These are phyloP conservation scores for Clonostachys sp. DNA, from an alignment of 2,329 filamentous ascomycete genomes.

Conservation along the genomic window DNA sequence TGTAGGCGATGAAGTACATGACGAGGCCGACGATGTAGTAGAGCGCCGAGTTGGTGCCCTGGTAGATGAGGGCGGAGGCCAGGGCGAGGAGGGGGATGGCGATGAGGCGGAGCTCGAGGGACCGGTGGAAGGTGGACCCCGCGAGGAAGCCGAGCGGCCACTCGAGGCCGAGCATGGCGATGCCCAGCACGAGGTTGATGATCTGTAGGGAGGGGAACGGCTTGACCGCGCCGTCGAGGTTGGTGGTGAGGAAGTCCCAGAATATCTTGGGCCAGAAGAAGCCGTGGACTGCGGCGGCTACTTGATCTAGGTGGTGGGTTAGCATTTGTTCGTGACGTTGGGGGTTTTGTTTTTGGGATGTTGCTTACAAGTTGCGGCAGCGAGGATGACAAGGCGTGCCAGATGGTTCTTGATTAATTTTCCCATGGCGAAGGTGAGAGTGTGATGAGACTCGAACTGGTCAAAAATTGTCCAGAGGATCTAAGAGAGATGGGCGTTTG, in stretches of 20 bases:
- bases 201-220: conserved; percentile 86
- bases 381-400: conserved; percentile 89
- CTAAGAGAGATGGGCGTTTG: too few species aligned
- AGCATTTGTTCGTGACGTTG: conserved; percentile 8
- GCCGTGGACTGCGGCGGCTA: conserved; percentile 74
- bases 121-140: conserved; percentile 74
- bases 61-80: conserved; percentile 75
- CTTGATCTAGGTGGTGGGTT: conserved; percentile 63
- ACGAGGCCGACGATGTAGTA: conserved; percentile 85
- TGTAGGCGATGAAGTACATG: conserved; percentile 96
- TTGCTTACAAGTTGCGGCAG: conserved; percentile 67
- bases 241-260: conserved; percentile 93
- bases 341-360: neutral
- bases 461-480: too few species aligned
- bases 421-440: conserved; percentile 59
- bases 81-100: conserved; percentile 76
- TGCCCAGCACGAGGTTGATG: conserved; percentile 79
- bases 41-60: conserved; percentile 84
- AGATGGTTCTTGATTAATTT: conserved; percentile 99
- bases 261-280: conserved; percentile 99
- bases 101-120: conserved; percentile 80
- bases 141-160: conserved; percentile 81
- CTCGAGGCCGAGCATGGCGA: conserved; percentile 80
- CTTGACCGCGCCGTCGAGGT: conserved; percentile 79
- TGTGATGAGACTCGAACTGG: too few species aligned